Evolutionary conservation across 2,329 filamentous ascomycete genomes (phyloP).

Genomic region (Waltergamsia citrina): DNA sequence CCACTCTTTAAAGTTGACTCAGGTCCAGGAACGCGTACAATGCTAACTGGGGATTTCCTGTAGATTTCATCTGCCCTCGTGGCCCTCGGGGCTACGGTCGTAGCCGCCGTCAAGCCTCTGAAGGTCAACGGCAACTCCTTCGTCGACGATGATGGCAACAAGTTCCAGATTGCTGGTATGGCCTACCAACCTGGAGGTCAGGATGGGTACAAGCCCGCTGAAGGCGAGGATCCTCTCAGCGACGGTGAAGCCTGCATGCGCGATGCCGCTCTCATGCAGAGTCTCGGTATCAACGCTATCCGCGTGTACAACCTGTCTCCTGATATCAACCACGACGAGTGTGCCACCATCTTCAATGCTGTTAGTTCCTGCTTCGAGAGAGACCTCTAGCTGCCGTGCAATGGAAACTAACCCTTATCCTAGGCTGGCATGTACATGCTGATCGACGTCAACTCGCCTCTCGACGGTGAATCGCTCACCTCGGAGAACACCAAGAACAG

Average conservation of each 20-base stretch:
- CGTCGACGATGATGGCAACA: slow-evolving; percentile 48
- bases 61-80: slow-evolving; percentile 27
- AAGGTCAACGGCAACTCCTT: slow-evolving; percentile 48
- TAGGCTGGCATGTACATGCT: slow-evolving; percentile 60
- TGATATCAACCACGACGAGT: slow-evolving; percentile 56
- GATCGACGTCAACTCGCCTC: slow-evolving; percentile 58
- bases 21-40: too few relatives aligned
- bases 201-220: slow-evolving; percentile 46
- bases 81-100: slow-evolving; percentile 42
- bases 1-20: too few relatives aligned
- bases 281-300: slow-evolving; percentile 55
- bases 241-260: slow-evolving; percentile 48
- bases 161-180: slow-evolving; percentile 57
- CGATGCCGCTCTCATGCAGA: slow-evolving; percentile 57
- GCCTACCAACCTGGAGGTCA: slow-evolving; percentile 63
- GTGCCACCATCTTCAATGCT: slow-evolving; percentile 59
- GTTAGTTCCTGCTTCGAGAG: slow-evolving; percentile 16
- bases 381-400: background rate
- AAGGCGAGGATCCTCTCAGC: slow-evolving; percentile 50
- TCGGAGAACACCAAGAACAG: slow-evolving; percentile 45
- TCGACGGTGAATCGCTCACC: slow-evolving; percentile 47
- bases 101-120: slow-evolving; percentile 47
- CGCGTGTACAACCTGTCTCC: slow-evolving; percentile 63
- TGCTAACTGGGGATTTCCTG: background rate
- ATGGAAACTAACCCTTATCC: background rate